A percentile compares a stretch with the other conserved stretches of the same genome.
These are phyloP conservation scores for Pholiota molesta DNA, from an alignment of 768 basidiomycete species.

Conservation along the genomic window DNA sequence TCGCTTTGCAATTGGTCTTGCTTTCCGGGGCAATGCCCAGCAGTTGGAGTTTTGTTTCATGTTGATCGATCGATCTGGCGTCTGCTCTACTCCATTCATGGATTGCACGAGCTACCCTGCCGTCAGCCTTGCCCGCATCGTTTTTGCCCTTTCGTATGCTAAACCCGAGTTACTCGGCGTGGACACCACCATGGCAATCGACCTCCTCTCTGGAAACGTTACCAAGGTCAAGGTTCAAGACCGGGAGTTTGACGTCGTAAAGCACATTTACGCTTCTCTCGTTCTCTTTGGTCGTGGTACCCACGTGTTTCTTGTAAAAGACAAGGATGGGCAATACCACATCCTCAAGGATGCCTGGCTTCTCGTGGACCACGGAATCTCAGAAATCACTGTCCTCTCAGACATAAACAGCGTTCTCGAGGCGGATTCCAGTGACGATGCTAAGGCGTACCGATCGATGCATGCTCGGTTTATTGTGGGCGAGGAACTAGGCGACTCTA, in stretches of 20 bases:
- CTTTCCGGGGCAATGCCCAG: conserved; percentile 3
- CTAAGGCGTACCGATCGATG: neutral
- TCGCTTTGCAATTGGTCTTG: conserved; percentile 14
- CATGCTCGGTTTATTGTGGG: neutral
- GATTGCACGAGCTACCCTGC: conserved; percentile 2
- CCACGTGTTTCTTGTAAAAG: conserved; percentile 10
- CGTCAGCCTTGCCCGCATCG: conserved; percentile 10
- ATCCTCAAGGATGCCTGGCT: conserved; percentile 17
- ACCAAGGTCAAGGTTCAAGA: neutral
- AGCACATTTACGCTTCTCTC: conserved; percentile 11
- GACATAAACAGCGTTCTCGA: neutral
- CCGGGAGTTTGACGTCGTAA: conserved; percentile 4
- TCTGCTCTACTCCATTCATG: conserved; percentile 10
- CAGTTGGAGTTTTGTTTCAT: conserved; percentile 4
- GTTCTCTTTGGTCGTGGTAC: conserved; percentile 13
- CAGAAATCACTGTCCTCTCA: conserved; percentile 5
- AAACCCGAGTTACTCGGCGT: conserved; percentile 9
- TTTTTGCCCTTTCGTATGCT: conserved; percentile 12
- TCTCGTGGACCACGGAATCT: neutral
- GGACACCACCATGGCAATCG: conserved; percentile 9
- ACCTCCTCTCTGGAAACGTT: neutral
- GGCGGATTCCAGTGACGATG: neutral
- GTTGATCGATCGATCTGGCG: conserved; percentile 13
- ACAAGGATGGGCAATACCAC: neutral
- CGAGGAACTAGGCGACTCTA: too few relatives aligned